Base-by-base conservation (phyloP, 2,329 filamentous ascomycete genomes). In the Claviceps pusilla region DNA sequence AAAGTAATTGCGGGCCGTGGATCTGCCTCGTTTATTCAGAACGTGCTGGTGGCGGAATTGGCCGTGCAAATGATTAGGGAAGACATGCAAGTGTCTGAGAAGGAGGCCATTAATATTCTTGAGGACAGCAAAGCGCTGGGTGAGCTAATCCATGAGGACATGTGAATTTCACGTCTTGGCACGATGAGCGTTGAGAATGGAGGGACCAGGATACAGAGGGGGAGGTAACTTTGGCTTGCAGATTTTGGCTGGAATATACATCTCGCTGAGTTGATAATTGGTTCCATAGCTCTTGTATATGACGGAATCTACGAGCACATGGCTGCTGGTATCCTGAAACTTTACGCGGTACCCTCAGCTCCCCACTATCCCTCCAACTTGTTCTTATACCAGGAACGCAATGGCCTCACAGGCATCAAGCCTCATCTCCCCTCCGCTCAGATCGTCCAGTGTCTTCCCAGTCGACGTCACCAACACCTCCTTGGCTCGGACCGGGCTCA, bases 1-100 rank as follows among this genome's bases (percentile, higher is more conserved):
- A 70, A 73, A 16, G 72, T 88, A 19, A 78, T 90, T 56, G 78
- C 83, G 14, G 78, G 78, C 1, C 75, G 84, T 37, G 84, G 86
- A 1, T 76, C 83, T 41, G 79, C 80, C 4, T 77, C 76, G 29
- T 91, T 84, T 61, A 80, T 89, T 2, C 84, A 89, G 66, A 74
- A 76, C 1, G 87, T 91, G 1, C 70, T 95, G 57, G 86, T 94
- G 29, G 86, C 87, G 0, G 89, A 95, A 65, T 64, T 81, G 59
- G 72, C 76, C 29, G 70, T 76, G 41, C 70, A 67, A 56, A 67
- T 82, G 52, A 78, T 81, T 57, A 75, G 73, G 68, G 76, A 82
- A 60, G 79, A 81, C 57, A 76, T 81, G 73, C 55, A 58, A 2
- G 69, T 77, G 28, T 64, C 60, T 3, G 66, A 68, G 48, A 64